Percentiles rank a stretch among this genome's conserved stretches.
Evolutionary conservation across 805 yeast species (phyloP).

Genomic region (Zygoascus flipseniorum): DNA sequence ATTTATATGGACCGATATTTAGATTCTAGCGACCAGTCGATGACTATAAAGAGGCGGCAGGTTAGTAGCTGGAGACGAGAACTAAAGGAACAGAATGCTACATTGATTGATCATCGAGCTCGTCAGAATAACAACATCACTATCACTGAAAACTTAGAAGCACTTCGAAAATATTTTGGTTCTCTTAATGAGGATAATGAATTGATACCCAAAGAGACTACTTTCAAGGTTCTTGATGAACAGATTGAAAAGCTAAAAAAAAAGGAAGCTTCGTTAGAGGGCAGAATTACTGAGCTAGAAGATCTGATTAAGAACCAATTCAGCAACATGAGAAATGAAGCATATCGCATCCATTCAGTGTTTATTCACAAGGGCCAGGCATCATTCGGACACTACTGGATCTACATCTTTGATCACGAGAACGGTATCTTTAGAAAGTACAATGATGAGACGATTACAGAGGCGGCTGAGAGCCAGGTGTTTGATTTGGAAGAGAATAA

Average conservation of each 20-base stretch:
- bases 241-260: slow-evolving; percentile 41
- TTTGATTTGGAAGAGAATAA: slow-evolving; percentile 38
- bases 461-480: slow-evolving; percentile 47
- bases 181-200: slow-evolving; percentile 22
- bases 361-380: slow-evolving; percentile 96
- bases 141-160: slow-evolving; percentile 42
- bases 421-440: slow-evolving; percentile 72
- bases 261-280: slow-evolving; percentile 37
- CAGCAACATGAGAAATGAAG: slow-evolving; percentile 48
- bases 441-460: slow-evolving; percentile 91
- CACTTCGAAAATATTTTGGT: slow-evolving; percentile 50
- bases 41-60: slow-evolving; percentile 47
- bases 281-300: slow-evolving; percentile 38
- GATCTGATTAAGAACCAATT: slow-evolving; percentile 51
- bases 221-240: slow-evolving; percentile 38
- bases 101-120: slow-evolving; percentile 16
- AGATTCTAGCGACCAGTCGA: slow-evolving; percentile 40
- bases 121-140: slow-evolving; percentile 35
- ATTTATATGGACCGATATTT: slow-evolving; percentile 83
- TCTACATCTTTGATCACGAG: slow-evolving; percentile 74
- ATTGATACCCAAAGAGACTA: slow-evolving; percentile 34
- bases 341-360: slow-evolving; percentile 80
- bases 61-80: slow-evolving; percentile 51
- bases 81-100: slow-evolving; percentile 10
- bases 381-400: slow-evolving; percentile 95